Percentiles rank a stretch among this genome's conserved stretches.
These are phyloP conservation scores for Axilococcus clingmanii DNA, from an alignment of 139 green algal species.

Conservation along the genomic window DNA sequence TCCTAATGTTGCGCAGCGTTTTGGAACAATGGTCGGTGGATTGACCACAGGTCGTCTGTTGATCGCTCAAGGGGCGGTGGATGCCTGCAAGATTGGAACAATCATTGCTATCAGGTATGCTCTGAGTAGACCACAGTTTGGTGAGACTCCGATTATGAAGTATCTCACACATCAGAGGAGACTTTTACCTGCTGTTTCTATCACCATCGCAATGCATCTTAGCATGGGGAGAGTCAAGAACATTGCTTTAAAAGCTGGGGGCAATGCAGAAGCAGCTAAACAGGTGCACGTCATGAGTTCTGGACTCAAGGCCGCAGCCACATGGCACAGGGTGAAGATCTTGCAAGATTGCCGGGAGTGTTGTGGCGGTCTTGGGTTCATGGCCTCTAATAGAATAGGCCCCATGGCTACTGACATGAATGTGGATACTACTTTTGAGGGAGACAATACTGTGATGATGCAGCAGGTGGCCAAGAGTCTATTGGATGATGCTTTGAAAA, in stretches of 20 bases:
- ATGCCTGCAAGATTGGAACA: constrained; percentile 66
- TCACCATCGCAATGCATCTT: constrained; percentile 73
- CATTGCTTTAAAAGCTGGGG: background rate
- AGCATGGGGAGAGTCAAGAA: constrained; percentile 55
- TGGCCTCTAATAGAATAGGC: constrained; percentile 75
- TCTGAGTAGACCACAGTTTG: constrained; percentile 58
- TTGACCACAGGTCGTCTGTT: constrained; percentile 58
- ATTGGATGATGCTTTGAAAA: constrained; percentile 26
- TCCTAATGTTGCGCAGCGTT: constrained; percentile 48
- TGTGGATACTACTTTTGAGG: constrained; percentile 85
- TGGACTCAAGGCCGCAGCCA: constrained; percentile 77
- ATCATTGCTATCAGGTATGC: constrained; percentile 76
- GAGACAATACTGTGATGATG: constrained; percentile 92
- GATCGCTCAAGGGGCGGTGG: constrained; percentile 68
- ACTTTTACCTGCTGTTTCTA: constrained; percentile 66
- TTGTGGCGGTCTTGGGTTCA: constrained; percentile 74
- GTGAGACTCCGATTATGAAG: constrained; percentile 55
- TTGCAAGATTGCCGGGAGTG: constrained; percentile 72
- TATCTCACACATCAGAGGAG: constrained; percentile 84
- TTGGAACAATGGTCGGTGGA: constrained; percentile 65
- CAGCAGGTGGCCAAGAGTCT: constrained; percentile 38
- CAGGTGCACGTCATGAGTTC: constrained; percentile 65
- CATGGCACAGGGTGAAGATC: constrained; percentile 61
- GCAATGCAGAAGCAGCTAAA: constrained; percentile 47
- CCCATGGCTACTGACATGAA: constrained; percentile 78